A percentile compares a stretch with the other conserved stretches of the same genome.
phyloP scores from a whole-genome alignment of 2,329 filamentous ascomycete species.

The Hypoxylon sp. region DNA sequence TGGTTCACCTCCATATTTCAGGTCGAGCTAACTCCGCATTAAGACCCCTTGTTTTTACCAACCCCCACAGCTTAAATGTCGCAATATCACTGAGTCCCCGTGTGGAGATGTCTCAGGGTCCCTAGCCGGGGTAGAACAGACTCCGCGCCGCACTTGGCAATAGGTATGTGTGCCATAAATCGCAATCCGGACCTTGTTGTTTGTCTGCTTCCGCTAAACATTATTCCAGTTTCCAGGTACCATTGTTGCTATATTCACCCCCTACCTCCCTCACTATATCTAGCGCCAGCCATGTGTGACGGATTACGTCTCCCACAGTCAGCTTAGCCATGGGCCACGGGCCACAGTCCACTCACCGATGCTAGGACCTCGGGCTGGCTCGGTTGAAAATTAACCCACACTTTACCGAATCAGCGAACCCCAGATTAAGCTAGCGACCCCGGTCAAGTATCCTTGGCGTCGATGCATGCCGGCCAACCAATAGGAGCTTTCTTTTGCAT shows the following conservation, averaged over 20 bases:
- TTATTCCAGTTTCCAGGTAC: not conserved
- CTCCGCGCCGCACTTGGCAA: conserved; percentile 18
- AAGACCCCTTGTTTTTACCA: conserved; percentile 12
- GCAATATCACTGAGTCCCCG: not conserved
- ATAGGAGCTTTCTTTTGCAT: conserved; percentile 5
- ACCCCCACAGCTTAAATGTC: not conserved
- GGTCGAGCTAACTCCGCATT: conserved; percentile 24
- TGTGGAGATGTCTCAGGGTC: conserved; percentile 8
- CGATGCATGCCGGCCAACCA: conserved; percentile 12
- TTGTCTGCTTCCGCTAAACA: conserved; percentile 1
- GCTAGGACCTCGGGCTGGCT: conserved; percentile 33
- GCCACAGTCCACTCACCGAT: conserved; percentile 9
- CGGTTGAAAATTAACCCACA: conserved; percentile 21
- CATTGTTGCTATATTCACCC: no score
- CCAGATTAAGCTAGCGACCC: conserved; percentile 6
- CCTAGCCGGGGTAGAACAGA: conserved; percentile 25
- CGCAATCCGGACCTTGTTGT: not conserved
- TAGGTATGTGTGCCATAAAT: not conserved
- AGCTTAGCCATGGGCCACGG: conserved; percentile 1
- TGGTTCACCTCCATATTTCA: conserved; percentile 8
- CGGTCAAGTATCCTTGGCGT: conserved; percentile 21
- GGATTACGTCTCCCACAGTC: not conserved
- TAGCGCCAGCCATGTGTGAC: not conserved
- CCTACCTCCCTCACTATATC: not conserved
- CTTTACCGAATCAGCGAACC: conserved; percentile 21